Evolutionary conservation across 768 basidiomycete species (phyloP), one percentile per base, ranked within the genome.

Genomic region (Gelatoporia subvermispora): DNA sequence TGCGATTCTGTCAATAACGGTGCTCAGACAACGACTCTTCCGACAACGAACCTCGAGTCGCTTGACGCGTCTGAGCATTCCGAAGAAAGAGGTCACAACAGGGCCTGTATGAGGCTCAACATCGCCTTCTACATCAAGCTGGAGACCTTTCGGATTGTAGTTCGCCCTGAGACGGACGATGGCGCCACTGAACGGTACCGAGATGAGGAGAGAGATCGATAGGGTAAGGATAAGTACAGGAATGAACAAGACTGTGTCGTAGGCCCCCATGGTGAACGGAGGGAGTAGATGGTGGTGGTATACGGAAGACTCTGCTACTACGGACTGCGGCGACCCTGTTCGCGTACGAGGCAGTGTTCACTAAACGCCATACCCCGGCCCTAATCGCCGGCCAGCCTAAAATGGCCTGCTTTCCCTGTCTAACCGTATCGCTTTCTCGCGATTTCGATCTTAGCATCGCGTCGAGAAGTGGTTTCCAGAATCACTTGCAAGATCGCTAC

Each of bases 51-150:
- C 88, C 76, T 93, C 90, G 8, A 92, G 72, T 45, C 70, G 74
- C 61, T 82, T 81, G 5, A 88, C 87, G 41, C 90, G 75, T 41
- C 52, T 58, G 53, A 88, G 62, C 88, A 92, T 92, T 16, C 72
- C 79, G 55, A 88, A 77, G 68, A 83, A 89, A 3, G 84, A 81
- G 15, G 77, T 78, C 47, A 92, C 75, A n/a, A 88, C 76, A 49
- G 89, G 90, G 7, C 72, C 70, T 3, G 86, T 84, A 58, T 88
- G 81, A 0, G 87, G 79, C 63, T 82, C 76, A n/a, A 79, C 84
- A 41, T 76, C 81, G 25, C 85, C 88, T 60, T 89, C 88, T 24
- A 75, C 69, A 64, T 91, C 89, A 35, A 92, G 74, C 45, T 84
- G 86, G 35, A 93, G 79, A 31, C 85, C 87, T 64, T 85, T 87